Base-by-base conservation (phyloP, 768 basidiomycete genomes). In the Suillus subluteus region DNA sequence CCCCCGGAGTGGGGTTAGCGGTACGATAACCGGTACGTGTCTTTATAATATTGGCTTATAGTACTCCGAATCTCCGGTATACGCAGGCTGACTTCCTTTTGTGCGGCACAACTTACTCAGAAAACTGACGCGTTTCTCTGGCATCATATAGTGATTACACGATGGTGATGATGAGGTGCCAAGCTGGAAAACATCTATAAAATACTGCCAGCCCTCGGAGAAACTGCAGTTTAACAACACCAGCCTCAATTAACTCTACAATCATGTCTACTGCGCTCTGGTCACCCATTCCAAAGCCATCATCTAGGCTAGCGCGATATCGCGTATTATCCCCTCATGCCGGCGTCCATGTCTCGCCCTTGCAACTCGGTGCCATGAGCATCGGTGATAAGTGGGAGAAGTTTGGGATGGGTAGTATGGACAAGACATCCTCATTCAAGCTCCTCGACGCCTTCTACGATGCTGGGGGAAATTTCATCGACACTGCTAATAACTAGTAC, bases 311-410 rank as follows among this genome's bases (percentile, higher is more conserved):
- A 48, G 46, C 46, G 46, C 46, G 46, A 48, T 48, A 48, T 48
- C 46, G 46, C 12, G 46, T 3, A 23, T 48, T 48, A 23, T 48
- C 46, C 4, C 46, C 46, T 23, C 46, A 23, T 48, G 46, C 46
- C 0, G n/a, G 46, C n/a, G n/a, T 48, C 11, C 46, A 48, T 23
- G 46, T 48, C n/a, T 48, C 46, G 5, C 46, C 46, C 11, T 48
- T 48, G 12, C 46, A 48, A n/a, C n/a, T 48, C n/a, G 46, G 46
- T 48, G 46, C 46, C 46, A 48, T 48, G 46, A 48, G 46, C n/a
- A 48, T 48, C n/a, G 46, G 46, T 23, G 46, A 48, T n/a, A 48
- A 48, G 11, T 48, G 46, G 46, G 46, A 48, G n/a, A 48, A 48
- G 4, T 23, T 48, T 48, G 46, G 46, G 12, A 48, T 48, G 46